Conservation (phyloP, 2,329 filamentous ascomycete species). For the Dothistroma septosporum region DNA sequence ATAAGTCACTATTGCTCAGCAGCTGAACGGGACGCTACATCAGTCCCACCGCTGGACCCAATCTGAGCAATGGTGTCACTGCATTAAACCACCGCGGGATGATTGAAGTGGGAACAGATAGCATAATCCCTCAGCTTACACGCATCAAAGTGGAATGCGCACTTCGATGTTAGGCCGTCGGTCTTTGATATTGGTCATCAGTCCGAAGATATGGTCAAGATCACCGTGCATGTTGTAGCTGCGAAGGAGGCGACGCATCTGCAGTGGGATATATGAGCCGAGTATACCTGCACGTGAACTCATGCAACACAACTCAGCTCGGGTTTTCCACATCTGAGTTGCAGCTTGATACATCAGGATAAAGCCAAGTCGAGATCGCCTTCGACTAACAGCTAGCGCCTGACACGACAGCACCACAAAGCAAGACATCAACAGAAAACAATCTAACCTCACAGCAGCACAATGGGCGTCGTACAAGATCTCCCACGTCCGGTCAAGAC, state of each 20-base stretch:
- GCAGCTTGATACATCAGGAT: not conserved
- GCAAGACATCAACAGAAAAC: not conserved
- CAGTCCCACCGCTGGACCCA: not conserved
- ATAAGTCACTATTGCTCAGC: not conserved
- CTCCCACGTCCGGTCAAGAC: conserved; percentile 22
- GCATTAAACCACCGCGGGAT: not conserved
- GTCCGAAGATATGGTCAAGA: not conserved
- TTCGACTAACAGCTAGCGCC: not conserved
- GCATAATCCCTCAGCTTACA: too few relatives aligned
- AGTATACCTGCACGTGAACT: not conserved
- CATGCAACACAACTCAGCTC: not conserved
- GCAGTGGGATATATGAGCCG: not conserved
- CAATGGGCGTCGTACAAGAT: not conserved
- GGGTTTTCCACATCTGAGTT: not conserved
- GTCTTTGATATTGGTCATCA: not conserved
- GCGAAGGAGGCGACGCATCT: not conserved
- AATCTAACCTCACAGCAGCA: not conserved
- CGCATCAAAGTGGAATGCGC: not conserved
- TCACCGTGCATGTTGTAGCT: not conserved
- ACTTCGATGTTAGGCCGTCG: not conserved
- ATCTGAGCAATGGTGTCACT: not conserved
- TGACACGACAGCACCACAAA: not conserved
- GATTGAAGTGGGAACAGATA: too few relatives aligned
- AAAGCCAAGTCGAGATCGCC: not conserved
- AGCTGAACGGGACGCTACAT: not conserved